A percentile compares a stretch with the other conserved stretches of the same genome.
Evolutionary conservation across 2,329 filamentous ascomycete species (phyloP).

Genomic region (Phialophora macrospora): DNA sequence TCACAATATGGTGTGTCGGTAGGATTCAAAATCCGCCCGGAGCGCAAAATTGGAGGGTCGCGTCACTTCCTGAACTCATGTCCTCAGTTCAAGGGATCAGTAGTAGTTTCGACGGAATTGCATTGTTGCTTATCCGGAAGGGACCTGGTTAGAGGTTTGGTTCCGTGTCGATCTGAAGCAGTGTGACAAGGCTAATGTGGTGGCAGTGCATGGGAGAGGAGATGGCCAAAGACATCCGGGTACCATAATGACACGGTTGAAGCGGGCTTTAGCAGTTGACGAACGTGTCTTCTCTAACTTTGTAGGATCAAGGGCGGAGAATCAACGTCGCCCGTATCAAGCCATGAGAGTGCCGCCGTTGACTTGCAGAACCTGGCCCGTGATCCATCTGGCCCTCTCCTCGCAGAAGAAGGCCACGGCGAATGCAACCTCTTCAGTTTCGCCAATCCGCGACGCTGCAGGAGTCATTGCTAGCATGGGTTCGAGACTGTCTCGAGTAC

Average conservation of each 20-base stretch:
- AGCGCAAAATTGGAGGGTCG: not conserved
- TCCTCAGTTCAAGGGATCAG: too few relatives aligned
- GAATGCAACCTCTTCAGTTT: constrained; percentile 57
- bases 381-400: constrained; percentile 23
- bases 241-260: too few relatives aligned
- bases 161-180: not conserved
- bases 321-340: not conserved
- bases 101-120: not conserved
- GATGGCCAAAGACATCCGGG: too few relatives aligned
- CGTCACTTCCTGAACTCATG: not conserved
- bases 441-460: constrained; percentile 46
- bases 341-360: constrained; percentile 25
- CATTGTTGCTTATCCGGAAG: not conserved
- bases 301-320: too few relatives aligned
- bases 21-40: not conserved
- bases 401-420: constrained; percentile 51
- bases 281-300: too few relatives aligned
- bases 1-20: not conserved
- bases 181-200: not conserved
- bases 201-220: not conserved
- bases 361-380: constrained; percentile 18
- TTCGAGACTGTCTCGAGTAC: constrained; percentile 9
- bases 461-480: constrained; percentile 24
- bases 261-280: too few relatives aligned
- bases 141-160: not conserved